Base-by-base conservation (phyloP, 441 rosid genomes). In the Eugenia klotzschiana region DNA sequence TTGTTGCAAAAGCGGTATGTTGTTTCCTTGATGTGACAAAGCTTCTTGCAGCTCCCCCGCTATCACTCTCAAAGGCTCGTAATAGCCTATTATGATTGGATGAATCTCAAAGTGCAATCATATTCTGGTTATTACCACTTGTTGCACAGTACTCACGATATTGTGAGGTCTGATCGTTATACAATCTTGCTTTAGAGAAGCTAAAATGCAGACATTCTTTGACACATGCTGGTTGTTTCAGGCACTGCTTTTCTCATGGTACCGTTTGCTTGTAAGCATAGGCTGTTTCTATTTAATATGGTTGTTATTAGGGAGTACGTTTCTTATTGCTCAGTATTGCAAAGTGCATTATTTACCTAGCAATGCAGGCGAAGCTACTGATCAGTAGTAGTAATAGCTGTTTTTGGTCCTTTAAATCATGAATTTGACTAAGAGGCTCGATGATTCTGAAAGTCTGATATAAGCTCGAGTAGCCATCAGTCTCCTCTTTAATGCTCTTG, bases 1-100 rank as follows among this genome's bases (percentile, higher is more conserved):
- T 97, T 83, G 92, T 93, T 51, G 99, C 93, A 83, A 97, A 96
- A 96, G 98, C 99, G 88, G 99, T 96, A 94, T 22, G 89, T 86
- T 55, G 29, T 79, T 84, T 55, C 26, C 72, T 85, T 41, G 37
- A 43, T 49, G 26, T 40, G 69, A 25, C 7, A 53, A 43, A 54
- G 51, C 23, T 56, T 33, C 23, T 18, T 37, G 46, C 33, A 25
- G 81, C 37, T 46, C 52, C 81, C 52, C 3, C 0, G 2, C 29
- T 27, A 7, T 25, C 81, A 49, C 0, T 37, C 46, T 69, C 46
- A 69, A 37, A 33, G 77, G 7, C 74, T 60, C 13, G 3, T 16
- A 60, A 60, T 69, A 33, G 46, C 77, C 40, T 69, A 20, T 20
- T 69, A 69, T 20, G 46, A 69, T 37, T 37, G 77, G 46, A 22